These are phyloP conservation scores for Apiospora koreana DNA, from an alignment of 2,329 filamentous ascomycete species.

Conservation along the genomic window DNA sequence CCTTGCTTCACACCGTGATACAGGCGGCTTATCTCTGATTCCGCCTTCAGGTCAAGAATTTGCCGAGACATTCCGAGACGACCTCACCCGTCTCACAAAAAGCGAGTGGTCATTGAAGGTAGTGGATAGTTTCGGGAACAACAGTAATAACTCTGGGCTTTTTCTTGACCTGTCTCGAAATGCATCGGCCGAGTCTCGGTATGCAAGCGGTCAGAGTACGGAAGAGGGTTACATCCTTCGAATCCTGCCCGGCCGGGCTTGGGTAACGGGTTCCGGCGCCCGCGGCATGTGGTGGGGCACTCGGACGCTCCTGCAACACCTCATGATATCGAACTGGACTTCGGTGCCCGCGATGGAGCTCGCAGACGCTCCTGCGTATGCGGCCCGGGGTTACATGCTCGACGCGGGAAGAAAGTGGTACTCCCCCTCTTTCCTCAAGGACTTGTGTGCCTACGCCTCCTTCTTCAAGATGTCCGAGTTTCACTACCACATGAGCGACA, in stretches of 20 bases:
- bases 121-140: constrained; percentile 34
- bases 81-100: constrained; percentile 43
- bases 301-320: constrained; percentile 43
- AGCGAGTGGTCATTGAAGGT: constrained; percentile 41
- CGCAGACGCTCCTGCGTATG: constrained; percentile 43
- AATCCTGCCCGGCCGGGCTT: constrained; percentile 33
- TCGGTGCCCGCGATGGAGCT: constrained; percentile 30
- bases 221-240: constrained; percentile 53
- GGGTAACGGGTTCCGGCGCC: constrained; percentile 42
- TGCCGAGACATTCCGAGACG: constrained; percentile 45
- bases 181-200: constrained; percentile 34
- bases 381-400: constrained; percentile 45
- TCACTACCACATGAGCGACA: constrained; percentile 51
- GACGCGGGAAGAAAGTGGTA: constrained; percentile 48
- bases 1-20: constrained; percentile 42
- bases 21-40: constrained; percentile 49
- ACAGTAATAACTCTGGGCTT: constrained; percentile 37
- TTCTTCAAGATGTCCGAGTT: constrained; percentile 52
- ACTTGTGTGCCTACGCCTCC: constrained; percentile 44
- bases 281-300: constrained; percentile 50
- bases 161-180: constrained; percentile 38
- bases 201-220: constrained; percentile 46
- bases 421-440: constrained; percentile 39
- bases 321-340: constrained; percentile 34
- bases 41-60: constrained; percentile 52